These are phyloP conservation scores for Umbelopsis ramanniana DNA, from an alignment of 192 early-diverging fungal genomes.

Conservation along the genomic window DNA sequence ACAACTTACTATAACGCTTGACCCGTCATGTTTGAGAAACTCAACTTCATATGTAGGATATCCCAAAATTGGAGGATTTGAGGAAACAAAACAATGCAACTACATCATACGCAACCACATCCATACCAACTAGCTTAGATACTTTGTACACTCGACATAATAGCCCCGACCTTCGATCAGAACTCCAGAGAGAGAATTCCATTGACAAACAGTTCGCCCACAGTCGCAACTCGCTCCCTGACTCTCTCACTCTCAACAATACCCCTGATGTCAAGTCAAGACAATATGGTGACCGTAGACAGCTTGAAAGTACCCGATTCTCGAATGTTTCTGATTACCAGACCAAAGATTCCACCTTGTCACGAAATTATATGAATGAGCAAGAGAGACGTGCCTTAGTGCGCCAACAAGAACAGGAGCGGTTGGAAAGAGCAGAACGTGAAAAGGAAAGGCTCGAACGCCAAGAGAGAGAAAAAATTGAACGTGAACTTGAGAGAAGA, in stretches of 20 bases:
- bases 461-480: slow-evolving; percentile 1
- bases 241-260: neutral
- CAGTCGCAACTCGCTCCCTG: neutral
- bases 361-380: slow-evolving; percentile 1
- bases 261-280: neutral
- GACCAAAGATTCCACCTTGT: neutral
- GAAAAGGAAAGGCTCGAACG: slow-evolving; percentile 2
- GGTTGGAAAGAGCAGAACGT: slow-evolving; percentile 2
- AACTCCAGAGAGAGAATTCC: neutral
- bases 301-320: neutral
- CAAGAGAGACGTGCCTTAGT: slow-evolving; percentile 6
- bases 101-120: neutral
- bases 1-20: too few relatives aligned
- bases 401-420: slow-evolving; percentile 16
- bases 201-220: neutral
- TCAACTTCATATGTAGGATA: neutral
- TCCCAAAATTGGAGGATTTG: slow-evolving; percentile 3
- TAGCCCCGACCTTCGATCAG: neutral
- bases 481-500: slow-evolving; percentile 1
- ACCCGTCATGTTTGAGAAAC: neutral
- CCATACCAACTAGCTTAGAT: neutral
- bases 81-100: neutral
- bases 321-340: neutral
- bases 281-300: neutral
- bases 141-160: neutral